Conservation (phyloP, 2,329 filamentous ascomycete species). For the Aureobasidium melanogenum region DNA sequence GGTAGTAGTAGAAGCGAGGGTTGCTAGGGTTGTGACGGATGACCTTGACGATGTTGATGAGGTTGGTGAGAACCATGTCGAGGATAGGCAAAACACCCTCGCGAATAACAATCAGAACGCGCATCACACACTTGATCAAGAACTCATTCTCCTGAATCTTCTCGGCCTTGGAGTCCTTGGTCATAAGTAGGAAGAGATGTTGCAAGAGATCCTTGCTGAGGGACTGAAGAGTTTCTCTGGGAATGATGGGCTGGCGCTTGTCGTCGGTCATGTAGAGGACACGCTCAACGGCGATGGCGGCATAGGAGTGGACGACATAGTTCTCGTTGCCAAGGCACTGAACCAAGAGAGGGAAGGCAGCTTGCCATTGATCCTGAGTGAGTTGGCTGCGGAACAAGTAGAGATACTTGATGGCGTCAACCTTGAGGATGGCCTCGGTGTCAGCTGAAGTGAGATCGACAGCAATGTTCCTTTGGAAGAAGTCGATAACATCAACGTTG, state of each 20-base stretch:
- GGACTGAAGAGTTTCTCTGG: slow-evolving; percentile 62
- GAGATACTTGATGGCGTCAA: slow-evolving; percentile 96
- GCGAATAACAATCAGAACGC: slow-evolving; percentile 87
- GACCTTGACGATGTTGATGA: slow-evolving; percentile 81
- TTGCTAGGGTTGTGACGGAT: slow-evolving; percentile 96
- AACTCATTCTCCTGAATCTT: slow-evolving; percentile 99
- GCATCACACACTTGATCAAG: slow-evolving; percentile 96
- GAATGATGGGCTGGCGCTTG: slow-evolving; percentile 67
- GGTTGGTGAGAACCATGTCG: slow-evolving; percentile 70
- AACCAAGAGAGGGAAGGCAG: slow-evolving; percentile 80
- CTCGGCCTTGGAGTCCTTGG: slow-evolving; percentile 71
- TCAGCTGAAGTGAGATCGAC: slow-evolving; percentile 69
- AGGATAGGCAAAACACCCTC: slow-evolving; percentile 67
- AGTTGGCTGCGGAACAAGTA: slow-evolving; percentile 95
- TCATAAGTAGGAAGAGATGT: slow-evolving; percentile 85
- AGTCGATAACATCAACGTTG: slow-evolving; percentile 73
- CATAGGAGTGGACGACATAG: slow-evolving; percentile 96
- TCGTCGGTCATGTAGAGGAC: slow-evolving; percentile 76
- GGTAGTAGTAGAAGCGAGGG: slow-evolving; percentile 95
- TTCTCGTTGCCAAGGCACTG: slow-evolving; percentile 83
- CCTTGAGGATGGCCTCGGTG: slow-evolving; percentile 79
- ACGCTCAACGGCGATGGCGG: slow-evolving; percentile 91
- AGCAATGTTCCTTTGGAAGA: slow-evolving; percentile 89
- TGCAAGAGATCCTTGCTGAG: slow-evolving; percentile 78
- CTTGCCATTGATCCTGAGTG: slow-evolving; percentile 83